Evolutionary conservation across 129 eudicot genomes (phyloP), one percentile per base, ranked within the genome.

Genomic region (Flaveria trinervia): DNA sequence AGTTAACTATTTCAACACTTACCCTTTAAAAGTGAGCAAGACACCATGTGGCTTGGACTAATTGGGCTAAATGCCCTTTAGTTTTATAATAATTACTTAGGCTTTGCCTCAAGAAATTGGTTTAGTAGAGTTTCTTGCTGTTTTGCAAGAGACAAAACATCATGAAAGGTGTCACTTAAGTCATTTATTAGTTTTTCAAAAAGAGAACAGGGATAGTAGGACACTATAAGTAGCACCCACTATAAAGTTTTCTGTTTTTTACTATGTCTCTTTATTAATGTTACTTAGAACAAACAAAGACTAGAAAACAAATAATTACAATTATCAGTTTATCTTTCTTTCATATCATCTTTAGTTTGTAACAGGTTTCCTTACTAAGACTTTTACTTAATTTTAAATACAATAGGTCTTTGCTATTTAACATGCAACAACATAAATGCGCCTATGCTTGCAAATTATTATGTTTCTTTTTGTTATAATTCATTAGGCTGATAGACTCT

Each of bases 101-200:
- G 60, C 60, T 54, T 54, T 7, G 9, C 10, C 60, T 16, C 55
- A 54, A 5, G 4, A 54, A 54, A 2, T 54, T 54, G 60, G 60
- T 54, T 54, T 54, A 54, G 25, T 54, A 54, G 17, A 54, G 60
- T 7, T 54, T 54, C 2, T 54, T 54, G 23, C 17, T 54, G 60
- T 5, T 54, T 16, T 54, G 60, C 23, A 54, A 54, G 60, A n/a
- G 9, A n/a, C 60, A 54, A 54, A 54, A 54, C 23, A 54, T 54
- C 60, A 54, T 54, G 60, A 54, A 54, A 54, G 60, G 5, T 54
- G 60, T 54, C 60, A 54, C 60, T 54, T 54, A 54, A 54, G 60
- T 54, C 23, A 54, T 54, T 54, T 54, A 54, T 16, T 54, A 54
- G 60, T 20, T 54, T 54, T n/a, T 54, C 60, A 54, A 16, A 54